Base-by-base conservation (phyloP, 768 basidiomycete species). In the Lactifluus hygrophoroides region DNA sequence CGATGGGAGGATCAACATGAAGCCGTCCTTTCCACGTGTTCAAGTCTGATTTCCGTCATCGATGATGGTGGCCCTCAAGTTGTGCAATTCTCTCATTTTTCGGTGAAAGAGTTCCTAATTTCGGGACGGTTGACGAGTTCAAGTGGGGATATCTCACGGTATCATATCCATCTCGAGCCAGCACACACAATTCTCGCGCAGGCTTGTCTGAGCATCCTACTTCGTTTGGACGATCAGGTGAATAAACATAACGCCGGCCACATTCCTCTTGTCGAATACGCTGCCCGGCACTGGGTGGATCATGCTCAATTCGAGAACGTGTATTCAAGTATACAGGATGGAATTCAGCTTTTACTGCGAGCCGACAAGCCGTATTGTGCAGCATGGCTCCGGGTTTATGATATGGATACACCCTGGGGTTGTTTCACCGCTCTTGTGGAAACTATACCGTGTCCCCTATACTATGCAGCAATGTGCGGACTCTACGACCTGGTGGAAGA, bases 61-160 rank as follows among this genome's bases (percentile, higher is more conserved):
- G 40, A 45, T 6, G 11, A 42, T 14, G 40, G 34, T 2, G 4
- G 3, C 8, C 54, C 32, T n/a, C n/a, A 34, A 35, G 21, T 60
- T 5, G 58, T 60, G 2, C 46, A 60, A 5, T 60, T 60, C 3
- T 54, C 58, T 1, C 58, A 59, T n/a, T 17, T 48, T 23, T 54
- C 58, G 0, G 58, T 59, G 3, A 53, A 59, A 6, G 58, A 54
- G 16, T 59, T 42, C 25, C 40, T 59, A 1, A 59, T 30, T 0
- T 59, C 58, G 6, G 14, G 37, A 27, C 46, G 32, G 5, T 52
- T 54, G 3, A 38, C 52, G 0, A 9, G 21, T 25, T 30, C 48
- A 43, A 34, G 11, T 14, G 30, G 11, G 27, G 21, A 43, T n/a
- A 23, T 50, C 28, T 56, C 47, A 1, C 21, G 17, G 0, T 56